Percentiles rank a stretch among this genome's conserved stretches.
phyloP scores from a whole-genome alignment of 2,329 filamentous ascomycete species.

The Helminthosporium solani region DNA sequence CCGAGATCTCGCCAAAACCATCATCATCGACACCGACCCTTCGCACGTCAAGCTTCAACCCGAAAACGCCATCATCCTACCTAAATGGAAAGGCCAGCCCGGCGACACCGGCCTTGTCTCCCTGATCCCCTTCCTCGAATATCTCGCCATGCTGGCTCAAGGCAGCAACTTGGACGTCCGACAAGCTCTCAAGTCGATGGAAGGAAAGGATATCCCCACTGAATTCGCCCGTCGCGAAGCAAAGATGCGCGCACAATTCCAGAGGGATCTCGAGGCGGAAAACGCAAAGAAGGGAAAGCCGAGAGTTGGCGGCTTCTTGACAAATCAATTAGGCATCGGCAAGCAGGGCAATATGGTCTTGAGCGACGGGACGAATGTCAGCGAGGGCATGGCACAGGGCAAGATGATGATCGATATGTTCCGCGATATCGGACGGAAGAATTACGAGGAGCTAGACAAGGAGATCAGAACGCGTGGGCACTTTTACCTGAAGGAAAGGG shows the following conservation, averaged over 20 bases:
- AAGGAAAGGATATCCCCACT: slow-evolving; percentile 82
- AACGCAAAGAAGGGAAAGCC: slow-evolving; percentile 61
- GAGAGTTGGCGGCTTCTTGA: slow-evolving; percentile 68
- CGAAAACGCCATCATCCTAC: slow-evolving; percentile 91
- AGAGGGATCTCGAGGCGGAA: slow-evolving; percentile 72
- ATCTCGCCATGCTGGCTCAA: slow-evolving; percentile 78
- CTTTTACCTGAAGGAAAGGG: slow-evolving; percentile 94
- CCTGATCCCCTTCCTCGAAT: slow-evolving; percentile 95
- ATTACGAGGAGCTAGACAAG: slow-evolving; percentile 85
- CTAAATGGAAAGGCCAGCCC: slow-evolving; percentile 83
- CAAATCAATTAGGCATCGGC: slow-evolving; percentile 69
- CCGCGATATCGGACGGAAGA: slow-evolving; percentile 83
- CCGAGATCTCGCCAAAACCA: slow-evolving; percentile 90
- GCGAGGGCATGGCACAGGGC: slow-evolving; percentile 80
- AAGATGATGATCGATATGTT: slow-evolving; percentile 98
- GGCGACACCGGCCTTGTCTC: slow-evolving; percentile 84
- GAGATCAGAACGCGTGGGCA: slow-evolving; percentile 92
- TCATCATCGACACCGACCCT: slow-evolving; percentile 86
- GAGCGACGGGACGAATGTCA: slow-evolving; percentile 55
- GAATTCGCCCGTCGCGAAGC: slow-evolving; percentile 91
- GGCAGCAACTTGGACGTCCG: slow-evolving; percentile 78
- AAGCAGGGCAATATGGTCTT: slow-evolving; percentile 58
- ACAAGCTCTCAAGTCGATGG: slow-evolving; percentile 80
- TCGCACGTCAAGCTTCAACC: slow-evolving; percentile 84
- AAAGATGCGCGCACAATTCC: slow-evolving; percentile 79